These are phyloP conservation scores for Aspergillus novoparasiticus DNA, from an alignment of 2,329 filamentous ascomycete species.

Conservation along the genomic window DNA sequence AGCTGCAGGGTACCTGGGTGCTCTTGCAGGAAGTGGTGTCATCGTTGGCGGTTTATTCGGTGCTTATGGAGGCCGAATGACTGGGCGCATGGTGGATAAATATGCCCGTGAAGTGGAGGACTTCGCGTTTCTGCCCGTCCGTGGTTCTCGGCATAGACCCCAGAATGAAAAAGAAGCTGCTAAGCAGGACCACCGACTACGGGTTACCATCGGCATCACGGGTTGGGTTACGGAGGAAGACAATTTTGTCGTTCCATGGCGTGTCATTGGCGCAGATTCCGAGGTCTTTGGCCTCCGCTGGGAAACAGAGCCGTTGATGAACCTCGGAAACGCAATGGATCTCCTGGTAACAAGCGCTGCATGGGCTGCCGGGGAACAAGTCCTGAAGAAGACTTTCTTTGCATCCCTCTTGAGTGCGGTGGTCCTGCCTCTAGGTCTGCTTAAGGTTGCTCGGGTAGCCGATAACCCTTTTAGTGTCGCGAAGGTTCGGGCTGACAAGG, in stretches of 20 bases:
- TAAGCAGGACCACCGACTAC: conserved; percentile 65
- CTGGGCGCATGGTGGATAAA: conserved; percentile 82
- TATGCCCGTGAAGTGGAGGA: conserved; percentile 85
- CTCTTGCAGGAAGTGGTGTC: conserved; percentile 76
- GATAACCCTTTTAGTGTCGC: conserved; percentile 84
- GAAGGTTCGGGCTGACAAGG: conserved; percentile 76
- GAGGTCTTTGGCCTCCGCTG: conserved; percentile 84
- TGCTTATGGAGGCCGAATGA: conserved; percentile 83
- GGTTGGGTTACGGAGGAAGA: conserved; percentile 77
- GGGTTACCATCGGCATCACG: conserved; percentile 79
- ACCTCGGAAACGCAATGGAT: conserved; percentile 75
- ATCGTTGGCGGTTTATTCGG: conserved; percentile 86
- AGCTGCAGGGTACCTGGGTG: conserved; percentile 77
- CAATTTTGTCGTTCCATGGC: conserved; percentile 78
- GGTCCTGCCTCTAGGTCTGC: conserved; percentile 68
- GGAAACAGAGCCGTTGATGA: conserved; percentile 76
- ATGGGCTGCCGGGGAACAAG: conserved; percentile 76
- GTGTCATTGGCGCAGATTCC: conserved; percentile 68
- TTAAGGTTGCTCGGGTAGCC: conserved; percentile 68
- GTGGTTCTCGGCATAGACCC: conserved; percentile 54
- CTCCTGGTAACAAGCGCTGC: conserved; percentile 76
- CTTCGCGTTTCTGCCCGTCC: conserved; percentile 80
- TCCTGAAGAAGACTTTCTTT: conserved; percentile 72
- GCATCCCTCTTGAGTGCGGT: conserved; percentile 66
- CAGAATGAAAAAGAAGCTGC: conserved; percentile 43